Conservation (phyloP, 345 rosid species). For the Chamaenerion angustifolium region DNA sequence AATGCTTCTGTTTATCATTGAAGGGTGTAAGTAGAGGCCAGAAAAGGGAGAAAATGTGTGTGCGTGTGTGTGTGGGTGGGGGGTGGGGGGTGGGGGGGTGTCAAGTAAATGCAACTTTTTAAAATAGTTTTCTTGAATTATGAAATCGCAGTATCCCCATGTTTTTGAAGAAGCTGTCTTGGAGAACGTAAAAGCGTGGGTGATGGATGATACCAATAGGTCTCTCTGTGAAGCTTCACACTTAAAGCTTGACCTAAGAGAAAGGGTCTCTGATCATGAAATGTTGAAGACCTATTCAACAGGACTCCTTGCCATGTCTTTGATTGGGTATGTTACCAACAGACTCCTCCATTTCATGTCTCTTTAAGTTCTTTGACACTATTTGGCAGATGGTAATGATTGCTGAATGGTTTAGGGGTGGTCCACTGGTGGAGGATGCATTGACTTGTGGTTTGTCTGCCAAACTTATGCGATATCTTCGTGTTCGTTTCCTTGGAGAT, state of each 20-base stretch:
- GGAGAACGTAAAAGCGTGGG: slow-evolving; percentile 79
- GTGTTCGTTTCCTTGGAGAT: slow-evolving; percentile 78
- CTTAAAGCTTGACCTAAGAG: slow-evolving; percentile 30
- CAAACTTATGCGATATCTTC: slow-evolving; percentile 93
- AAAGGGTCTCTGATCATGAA: slow-evolving; percentile 65
- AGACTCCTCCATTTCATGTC: not conserved
- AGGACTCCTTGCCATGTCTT: slow-evolving; percentile 85
- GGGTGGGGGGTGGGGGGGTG: too few species aligned
- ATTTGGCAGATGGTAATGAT: not conserved
- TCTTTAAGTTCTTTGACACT: not conserved
- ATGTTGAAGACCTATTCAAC: slow-evolving; percentile 80
- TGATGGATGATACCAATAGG: slow-evolving; percentile 56
- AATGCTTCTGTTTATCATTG: slow-evolving; percentile 3
- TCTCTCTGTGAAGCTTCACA: slow-evolving; percentile 36
- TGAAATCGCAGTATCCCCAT: slow-evolving; percentile 59
- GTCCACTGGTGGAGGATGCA: slow-evolving; percentile 86
- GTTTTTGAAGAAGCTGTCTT: slow-evolving; percentile 70
- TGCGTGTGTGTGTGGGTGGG: too few species aligned
- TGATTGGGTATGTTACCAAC: slow-evolving; percentile 40
- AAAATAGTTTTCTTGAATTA: not conserved
- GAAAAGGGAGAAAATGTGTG: too few species aligned
- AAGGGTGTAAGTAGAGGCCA: too few species aligned
- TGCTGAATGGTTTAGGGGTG: slow-evolving; percentile 36
- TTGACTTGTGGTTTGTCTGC: slow-evolving; percentile 82
- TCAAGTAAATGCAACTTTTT: too few species aligned